phyloP scores from a whole-genome alignment of 1,284 basidiomycete species.

The Mycena sp. region DNA sequence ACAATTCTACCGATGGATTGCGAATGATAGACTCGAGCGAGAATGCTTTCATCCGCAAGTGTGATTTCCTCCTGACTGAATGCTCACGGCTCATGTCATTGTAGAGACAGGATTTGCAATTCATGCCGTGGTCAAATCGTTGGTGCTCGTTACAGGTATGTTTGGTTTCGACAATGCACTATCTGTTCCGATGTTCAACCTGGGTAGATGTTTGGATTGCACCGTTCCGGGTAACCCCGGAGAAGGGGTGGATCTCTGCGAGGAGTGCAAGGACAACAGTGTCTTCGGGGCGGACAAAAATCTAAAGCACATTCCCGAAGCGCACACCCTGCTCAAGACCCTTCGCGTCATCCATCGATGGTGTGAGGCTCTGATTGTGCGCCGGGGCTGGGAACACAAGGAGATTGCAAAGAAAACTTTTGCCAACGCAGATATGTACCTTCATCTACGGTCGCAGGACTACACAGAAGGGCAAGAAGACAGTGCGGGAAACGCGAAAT shows the following conservation, averaged over 20 bases:
- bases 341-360: not conserved
- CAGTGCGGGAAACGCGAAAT: not conserved
- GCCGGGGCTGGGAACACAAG: not conserved
- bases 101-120: not conserved
- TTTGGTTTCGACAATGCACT: not conserved
- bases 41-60: not conserved
- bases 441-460: not conserved
- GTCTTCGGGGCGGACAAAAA: not conserved
- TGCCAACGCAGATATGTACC: not conserved
- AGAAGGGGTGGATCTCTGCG: constrained; percentile 4
- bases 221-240: not conserved
- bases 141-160: constrained; percentile 6
- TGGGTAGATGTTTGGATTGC: not conserved
- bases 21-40: not conserved
- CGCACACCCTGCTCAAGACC: not conserved
- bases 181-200: not conserved
- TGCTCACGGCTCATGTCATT: not conserved
- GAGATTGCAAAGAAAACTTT: not conserved
- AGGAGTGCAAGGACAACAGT: constrained; percentile 3
- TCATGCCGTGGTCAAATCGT: not conserved
- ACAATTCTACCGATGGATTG: no score
- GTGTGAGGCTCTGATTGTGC: not conserved
- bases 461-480: not conserved
- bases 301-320: not conserved
- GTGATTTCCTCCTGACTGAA: not conserved